phyloP scores from a whole-genome alignment of 768 basidiomycete genomes.

The Suillus sp. region DNA sequence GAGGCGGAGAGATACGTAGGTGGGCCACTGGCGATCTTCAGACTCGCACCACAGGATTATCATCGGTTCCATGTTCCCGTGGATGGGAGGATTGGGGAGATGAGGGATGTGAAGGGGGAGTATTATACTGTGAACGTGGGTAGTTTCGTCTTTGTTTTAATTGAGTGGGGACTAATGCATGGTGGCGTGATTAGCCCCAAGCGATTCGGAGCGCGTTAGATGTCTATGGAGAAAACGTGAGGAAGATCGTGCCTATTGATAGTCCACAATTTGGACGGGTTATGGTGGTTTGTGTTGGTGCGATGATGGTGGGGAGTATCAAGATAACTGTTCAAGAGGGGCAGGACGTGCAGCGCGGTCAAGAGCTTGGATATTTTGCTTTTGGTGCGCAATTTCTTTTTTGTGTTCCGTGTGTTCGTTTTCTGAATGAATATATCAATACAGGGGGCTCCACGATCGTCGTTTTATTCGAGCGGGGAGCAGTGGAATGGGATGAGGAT shows the following conservation, averaged over 20 bases:
- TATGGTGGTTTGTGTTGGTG: conserved; percentile 89
- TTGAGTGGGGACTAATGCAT: neutral
- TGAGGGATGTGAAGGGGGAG: conserved; percentile 84
- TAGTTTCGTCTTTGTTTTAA: conserved; percentile 11
- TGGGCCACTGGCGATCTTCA: conserved; percentile 87
- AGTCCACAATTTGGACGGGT: conserved; percentile 88
- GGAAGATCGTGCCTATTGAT: conserved; percentile 92
- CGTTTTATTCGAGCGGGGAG: conserved; percentile 82
- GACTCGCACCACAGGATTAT: conserved; percentile 93
- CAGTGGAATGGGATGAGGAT: conserved; percentile 91
- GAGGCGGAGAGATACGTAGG: conserved; percentile 73
- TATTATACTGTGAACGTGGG: conserved; percentile 95
- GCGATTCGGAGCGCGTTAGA: conserved; percentile 89
- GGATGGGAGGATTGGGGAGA: conserved; percentile 79
- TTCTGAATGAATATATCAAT: conserved; percentile 1
- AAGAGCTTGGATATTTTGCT: conserved; percentile 94
- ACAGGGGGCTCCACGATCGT: conserved; percentile 92
- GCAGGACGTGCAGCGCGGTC: conserved; percentile 73
- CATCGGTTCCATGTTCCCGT: conserved; percentile 92
- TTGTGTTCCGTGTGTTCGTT: conserved; percentile 9
- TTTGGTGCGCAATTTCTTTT: conserved; percentile 64
- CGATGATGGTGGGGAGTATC: conserved; percentile 96
- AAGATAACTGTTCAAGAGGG: conserved; percentile 86
- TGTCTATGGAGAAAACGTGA: conserved; percentile 92
- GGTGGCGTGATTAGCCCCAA: conserved; percentile 61